Evolutionary conservation across 2,329 filamentous ascomycete species (phyloP), one percentile per base, ranked within the genome.

Genomic region (Aspergillus sp.): DNA sequence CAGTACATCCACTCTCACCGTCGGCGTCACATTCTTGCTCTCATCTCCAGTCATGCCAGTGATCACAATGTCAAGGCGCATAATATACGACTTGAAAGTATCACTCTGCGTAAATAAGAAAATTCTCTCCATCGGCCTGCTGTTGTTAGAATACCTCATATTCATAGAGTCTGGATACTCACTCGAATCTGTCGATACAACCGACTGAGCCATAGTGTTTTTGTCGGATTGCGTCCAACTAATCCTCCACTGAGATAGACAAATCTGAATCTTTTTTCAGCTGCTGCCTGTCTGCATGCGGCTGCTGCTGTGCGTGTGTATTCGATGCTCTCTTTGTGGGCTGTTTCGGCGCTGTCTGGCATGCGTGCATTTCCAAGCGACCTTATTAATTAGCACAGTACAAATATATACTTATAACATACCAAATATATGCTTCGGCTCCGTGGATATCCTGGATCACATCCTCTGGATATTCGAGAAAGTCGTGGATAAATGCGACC

Each of bases 401-500:
- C 19, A 19, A 4, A 19, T 19, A 19, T 19, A 19, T 19, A 2
- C 2, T 19, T 19, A 19, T 19, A 19, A 19, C 19, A 19, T 19
- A 67, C 71, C 71, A 76, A 19, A 76, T 70, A 52, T 71, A 75
- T 5, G 65, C 70, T 43, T 71, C 66, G 5, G 70, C 68, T 26
- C 65, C 69, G 43, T 61, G 59, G 5, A 75, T 19, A 67, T 59
- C 8, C 57, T 40, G 6, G 76, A 46, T 13, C 75, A 19, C 54
- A 9, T 71, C 60, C 0, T 67, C 62, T 1, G 78, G 70, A 51
- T 77, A 82, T 1, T 62, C 53, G 5, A 69, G 65, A 59, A 82
- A 83, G 57, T 83, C 75, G 73, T 62, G 49, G n/a, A 73, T 70
- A 5, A 75, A 57, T 53, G 81, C 81, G 19, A 19, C 19, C 19